Base-by-base conservation (phyloP, 768 basidiomycete species). In the Macrolepiota fuliginosa region DNA sequence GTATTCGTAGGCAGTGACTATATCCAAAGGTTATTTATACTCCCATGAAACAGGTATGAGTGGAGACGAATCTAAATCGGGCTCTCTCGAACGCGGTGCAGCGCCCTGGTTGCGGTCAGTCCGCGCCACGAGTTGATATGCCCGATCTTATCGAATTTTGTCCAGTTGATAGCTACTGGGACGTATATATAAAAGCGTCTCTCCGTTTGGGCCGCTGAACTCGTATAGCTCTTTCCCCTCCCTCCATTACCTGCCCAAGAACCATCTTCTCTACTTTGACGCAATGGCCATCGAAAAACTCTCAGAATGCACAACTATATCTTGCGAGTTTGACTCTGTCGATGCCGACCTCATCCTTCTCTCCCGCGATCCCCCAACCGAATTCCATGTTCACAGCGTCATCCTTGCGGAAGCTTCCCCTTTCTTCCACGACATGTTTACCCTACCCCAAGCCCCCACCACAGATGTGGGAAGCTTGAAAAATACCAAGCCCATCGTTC, bases 371-470 rank as follows among this genome's bases (percentile, higher is more conserved):
- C 64, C 71, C 24, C 65, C 72, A 15, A 73, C 79, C 54, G 79
- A 84, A 65, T 89, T 90, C 67, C 79, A 75, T 45, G 82, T 85
- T 35, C 89, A 89, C 72, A 78, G 79, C 62, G 82, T 80, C 70
- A 80, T 91, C 63, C 81, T 92, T 52, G 74, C 82, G 11, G 76
- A 78, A 4, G 85, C 87, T 1, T 91, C 90, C 4, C 79, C 85
- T 1, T 87, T 91, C 73, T 92, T 91, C 72, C 69, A 72, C 55
- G 82, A 87, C 58, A 84, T 90, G 86, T 87, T 91, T 67, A 71
- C 82, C 22, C 74, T 90, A 17, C 87, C 89, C 4, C 88, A 89
- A 64, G 65, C 45, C 49, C 72, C 60, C n/a, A 46, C 63, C n/a
- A 47, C 37, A 65, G 72, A 42, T 37, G 39, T 3, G 22, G 54